These are phyloP conservation scores for Penicillium arizonense DNA, from an alignment of 495 filamentous ascomycete species.

Conservation along the genomic window DNA sequence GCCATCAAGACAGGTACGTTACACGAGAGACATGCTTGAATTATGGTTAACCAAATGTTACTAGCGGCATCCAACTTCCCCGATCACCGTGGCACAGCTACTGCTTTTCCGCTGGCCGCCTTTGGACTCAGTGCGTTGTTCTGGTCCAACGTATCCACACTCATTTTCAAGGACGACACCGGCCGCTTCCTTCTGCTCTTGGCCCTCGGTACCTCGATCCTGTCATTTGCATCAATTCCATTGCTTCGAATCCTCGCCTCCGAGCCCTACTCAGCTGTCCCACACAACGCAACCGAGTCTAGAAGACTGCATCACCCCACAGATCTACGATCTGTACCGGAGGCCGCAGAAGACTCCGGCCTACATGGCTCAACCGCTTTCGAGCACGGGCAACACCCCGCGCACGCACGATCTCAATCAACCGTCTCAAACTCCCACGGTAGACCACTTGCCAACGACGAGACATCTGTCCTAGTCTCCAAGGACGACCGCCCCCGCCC, in stretches of 20 bases:
- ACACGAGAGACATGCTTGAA: neutral
- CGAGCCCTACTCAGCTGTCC: conserved; percentile 63
- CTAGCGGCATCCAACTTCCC: conserved; percentile 89
- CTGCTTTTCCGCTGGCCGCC: conserved; percentile 85
- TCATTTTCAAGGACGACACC: conserved; percentile 84
- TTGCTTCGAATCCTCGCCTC: conserved; percentile 73
- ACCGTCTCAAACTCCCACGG: conserved; percentile 36
- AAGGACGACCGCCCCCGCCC: conserved; percentile 38
- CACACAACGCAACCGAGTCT: conserved; percentile 48
- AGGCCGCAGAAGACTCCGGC: conserved; percentile 63
- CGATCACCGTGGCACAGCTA: conserved; percentile 86
- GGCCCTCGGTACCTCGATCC: conserved; percentile 70
- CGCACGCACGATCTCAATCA: conserved; percentile 35
- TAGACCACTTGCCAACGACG: conserved; percentile 51
- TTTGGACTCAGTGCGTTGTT: conserved; percentile 97
- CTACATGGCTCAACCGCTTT: conserved; percentile 50
- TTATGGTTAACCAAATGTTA: neutral
- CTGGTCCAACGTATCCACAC: conserved; percentile 74
- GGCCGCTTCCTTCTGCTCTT: conserved; percentile 76
- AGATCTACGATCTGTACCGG: conserved; percentile 40
- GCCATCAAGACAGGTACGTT: conserved; percentile 71
- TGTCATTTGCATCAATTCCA: conserved; percentile 73
- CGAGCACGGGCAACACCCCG: conserved; percentile 22
- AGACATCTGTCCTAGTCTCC: conserved; percentile 83
- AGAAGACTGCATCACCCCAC: conserved; percentile 61